Evolutionary conservation across 352 stramenopile species (phyloP).

Genomic region (Pythium folliculosum): DNA sequence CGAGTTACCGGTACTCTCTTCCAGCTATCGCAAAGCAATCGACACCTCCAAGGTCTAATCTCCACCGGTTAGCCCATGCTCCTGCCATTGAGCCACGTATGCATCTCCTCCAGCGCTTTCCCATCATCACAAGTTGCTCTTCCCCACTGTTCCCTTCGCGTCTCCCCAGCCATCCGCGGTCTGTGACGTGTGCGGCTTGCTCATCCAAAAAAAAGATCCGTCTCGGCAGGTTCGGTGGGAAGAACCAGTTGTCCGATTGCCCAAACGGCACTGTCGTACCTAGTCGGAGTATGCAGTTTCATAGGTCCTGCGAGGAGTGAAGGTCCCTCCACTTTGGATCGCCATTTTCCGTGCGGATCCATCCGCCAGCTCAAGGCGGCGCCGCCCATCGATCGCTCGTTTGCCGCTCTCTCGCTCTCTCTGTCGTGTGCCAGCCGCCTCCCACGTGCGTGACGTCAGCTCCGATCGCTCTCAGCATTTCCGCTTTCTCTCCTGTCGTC

Average conservation of each 20-base stretch:
- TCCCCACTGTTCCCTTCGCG: neutral
- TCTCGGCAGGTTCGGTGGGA: neutral
- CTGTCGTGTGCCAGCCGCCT: neutral
- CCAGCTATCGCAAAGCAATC: no score
- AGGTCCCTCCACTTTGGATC: neutral
- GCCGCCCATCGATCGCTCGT: neutral
- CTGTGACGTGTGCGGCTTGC: conserved; percentile 20
- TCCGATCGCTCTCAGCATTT: conserved; percentile 12
- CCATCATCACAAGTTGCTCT: no score
- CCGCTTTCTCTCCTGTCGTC: conserved; percentile 18
- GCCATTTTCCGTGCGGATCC: conserved; percentile 1
- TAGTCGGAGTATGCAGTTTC: conserved; percentile 24
- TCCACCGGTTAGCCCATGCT: no score
- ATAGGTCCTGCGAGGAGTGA: conserved; percentile 8
- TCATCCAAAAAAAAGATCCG: conserved; percentile 17
- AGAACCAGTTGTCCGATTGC: conserved; percentile 14
- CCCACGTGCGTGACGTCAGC: conserved; percentile 2
- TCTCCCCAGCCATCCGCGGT: conserved; percentile 1
- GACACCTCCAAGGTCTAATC: no score
- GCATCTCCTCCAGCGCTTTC: neutral
- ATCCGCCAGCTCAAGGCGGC: neutral
- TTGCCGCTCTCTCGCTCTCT: neutral
- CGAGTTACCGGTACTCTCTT: no score
- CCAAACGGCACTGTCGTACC: conserved; percentile 29
- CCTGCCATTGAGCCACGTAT: neutral